Evolutionary conservation across 2,329 filamentous ascomycete genomes (phyloP).

Genomic region (Arthroderma sp.): DNA sequence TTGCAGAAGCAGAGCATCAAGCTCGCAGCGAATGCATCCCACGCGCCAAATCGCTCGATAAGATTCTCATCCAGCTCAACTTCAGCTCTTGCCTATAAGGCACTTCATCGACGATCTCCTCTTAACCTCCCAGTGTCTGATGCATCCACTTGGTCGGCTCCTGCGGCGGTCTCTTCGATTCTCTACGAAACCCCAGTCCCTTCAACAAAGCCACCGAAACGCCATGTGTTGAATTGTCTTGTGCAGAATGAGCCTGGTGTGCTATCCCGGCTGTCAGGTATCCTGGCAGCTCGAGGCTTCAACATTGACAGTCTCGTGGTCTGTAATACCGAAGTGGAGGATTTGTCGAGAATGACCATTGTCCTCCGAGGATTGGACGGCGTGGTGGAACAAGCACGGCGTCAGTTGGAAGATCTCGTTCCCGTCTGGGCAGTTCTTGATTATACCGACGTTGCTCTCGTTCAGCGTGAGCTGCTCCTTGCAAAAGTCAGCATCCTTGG

Average conservation of each 20-base stretch:
- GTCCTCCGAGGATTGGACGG: constrained; percentile 91
- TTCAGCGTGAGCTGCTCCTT: constrained; percentile 87
- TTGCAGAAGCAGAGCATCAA: too few species aligned
- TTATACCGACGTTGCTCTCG: constrained; percentile 82
- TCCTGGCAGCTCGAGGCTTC: constrained; percentile 89
- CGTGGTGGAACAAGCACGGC: constrained; percentile 76
- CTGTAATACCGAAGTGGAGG: constrained; percentile 93
- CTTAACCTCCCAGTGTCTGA: constrained; percentile 68
- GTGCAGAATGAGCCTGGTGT: constrained; percentile 99
- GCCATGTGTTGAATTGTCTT: constrained; percentile 93
- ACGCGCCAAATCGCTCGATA: constrained; percentile 1
- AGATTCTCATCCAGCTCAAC: constrained; percentile 47
- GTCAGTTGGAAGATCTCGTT: constrained; percentile 91
- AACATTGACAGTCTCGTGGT: constrained; percentile 98
- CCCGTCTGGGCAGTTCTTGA: constrained; percentile 97
- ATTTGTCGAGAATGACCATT: constrained; percentile 97
- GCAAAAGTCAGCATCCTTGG: constrained; percentile 95
- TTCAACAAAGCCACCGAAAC: constrained; percentile 71
- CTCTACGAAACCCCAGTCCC: constrained; percentile 94
- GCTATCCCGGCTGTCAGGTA: constrained; percentile 87
- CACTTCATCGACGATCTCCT: constrained; percentile 77
- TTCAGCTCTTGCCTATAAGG: constrained; percentile 93
- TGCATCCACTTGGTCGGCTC: constrained; percentile 65
- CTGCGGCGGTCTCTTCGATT: constrained; percentile 92
- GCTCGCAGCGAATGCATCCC: neutral